Base-by-base conservation (phyloP, 768 basidiomycete genomes). In the Pleurotus ostreatus region DNA sequence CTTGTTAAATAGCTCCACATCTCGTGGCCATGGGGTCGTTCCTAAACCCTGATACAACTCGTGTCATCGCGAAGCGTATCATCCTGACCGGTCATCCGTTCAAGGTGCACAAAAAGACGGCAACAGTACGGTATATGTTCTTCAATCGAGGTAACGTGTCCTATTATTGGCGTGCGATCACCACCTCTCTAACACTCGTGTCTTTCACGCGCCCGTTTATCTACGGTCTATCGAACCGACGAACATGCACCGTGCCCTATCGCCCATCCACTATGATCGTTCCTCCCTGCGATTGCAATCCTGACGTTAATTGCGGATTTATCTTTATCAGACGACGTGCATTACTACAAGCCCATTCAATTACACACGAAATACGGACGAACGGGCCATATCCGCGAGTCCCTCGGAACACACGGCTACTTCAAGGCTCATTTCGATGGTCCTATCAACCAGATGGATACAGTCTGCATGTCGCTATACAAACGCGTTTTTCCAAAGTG, bases 121-220 rank as follows among this genome's bases (percentile, higher is more conserved):
- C 95, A 2, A 98, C 96, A 5, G 86, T 99, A 63, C 87, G 96
- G 55, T 98, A 98, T 76, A 92, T 99, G 92, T 98, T 98, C 76
- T 98, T 99, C 81, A 88, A 95, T 70, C 63, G 86, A 40, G 88
- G 89, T 89, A 61, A 58, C 15, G 41, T 26, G 9, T 15, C 15
- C 18, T 53, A 34, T 34, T 11, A 34, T 34, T 34, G 8, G 8
- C 30, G 9, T 34, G 30, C 30, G 30, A 34, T 34, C 30, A 34
- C 8, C 30, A 11, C 30, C 8, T 34, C 30, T 34, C 30, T 34
- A 34, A 34, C 30, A 34, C 30, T 34, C 30, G 30, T 34, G 30
- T 9, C 30, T 4, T 34, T 34, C 30, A 34, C 8, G 30, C 30
- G 30, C 30, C 30, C 30, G 30, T 34, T 34, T 34, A 34, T 34